Evolutionary conservation across 2,329 filamentous ascomycete genomes (phyloP).

Genomic region (Erysiphe neolycopersici): DNA sequence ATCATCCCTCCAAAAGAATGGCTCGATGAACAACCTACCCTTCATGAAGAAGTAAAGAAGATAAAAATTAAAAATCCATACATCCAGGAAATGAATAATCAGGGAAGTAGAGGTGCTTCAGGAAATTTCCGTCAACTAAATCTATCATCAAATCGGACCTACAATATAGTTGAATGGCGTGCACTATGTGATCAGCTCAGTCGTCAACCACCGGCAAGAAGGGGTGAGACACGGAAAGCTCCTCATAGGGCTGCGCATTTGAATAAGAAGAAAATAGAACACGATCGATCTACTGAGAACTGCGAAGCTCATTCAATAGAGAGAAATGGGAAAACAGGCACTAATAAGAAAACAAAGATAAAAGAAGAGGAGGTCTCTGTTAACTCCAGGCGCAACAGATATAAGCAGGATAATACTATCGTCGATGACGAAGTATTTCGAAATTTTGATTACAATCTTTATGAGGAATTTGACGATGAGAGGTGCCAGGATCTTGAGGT

Average conservation of each 20-base stretch:
- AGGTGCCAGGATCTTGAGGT: conserved; percentile 85
- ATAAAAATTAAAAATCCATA: conserved; percentile 92
- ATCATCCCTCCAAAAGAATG: conserved; percentile 85
- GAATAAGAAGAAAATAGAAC: conserved; percentile 4
- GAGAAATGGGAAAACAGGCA: conserved; percentile 13
- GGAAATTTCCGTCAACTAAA: conserved; percentile 95
- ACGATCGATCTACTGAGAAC: conserved; percentile 11
- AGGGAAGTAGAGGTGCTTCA: conserved; percentile 33
- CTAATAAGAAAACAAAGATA: conserved; percentile 21
- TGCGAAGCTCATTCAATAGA: conserved; percentile 20
- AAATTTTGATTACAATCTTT: conserved; percentile 71
- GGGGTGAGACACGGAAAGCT: conserved; percentile 48
- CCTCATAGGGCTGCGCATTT: conserved; percentile 12
- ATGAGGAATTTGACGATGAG: conserved; percentile 72
- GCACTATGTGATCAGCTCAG: conserved; percentile 81
- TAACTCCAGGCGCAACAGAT: conserved; percentile 67
- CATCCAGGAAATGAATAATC: conserved; percentile 72
- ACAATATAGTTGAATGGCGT: conserved; percentile 93
- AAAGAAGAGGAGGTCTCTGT: conserved; percentile 36
- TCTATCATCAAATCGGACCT: conserved; percentile 82
- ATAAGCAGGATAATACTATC: conserved; percentile 49
- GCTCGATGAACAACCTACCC: conserved; percentile 51
- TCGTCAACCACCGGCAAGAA: conserved; percentile 75
- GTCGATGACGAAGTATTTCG: conserved; percentile 80
- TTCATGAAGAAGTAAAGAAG: conserved; percentile 70